These are phyloP conservation scores for Cordyceps farinosa DNA, from an alignment of 2,329 filamentous ascomycete species.

Conservation along the genomic window DNA sequence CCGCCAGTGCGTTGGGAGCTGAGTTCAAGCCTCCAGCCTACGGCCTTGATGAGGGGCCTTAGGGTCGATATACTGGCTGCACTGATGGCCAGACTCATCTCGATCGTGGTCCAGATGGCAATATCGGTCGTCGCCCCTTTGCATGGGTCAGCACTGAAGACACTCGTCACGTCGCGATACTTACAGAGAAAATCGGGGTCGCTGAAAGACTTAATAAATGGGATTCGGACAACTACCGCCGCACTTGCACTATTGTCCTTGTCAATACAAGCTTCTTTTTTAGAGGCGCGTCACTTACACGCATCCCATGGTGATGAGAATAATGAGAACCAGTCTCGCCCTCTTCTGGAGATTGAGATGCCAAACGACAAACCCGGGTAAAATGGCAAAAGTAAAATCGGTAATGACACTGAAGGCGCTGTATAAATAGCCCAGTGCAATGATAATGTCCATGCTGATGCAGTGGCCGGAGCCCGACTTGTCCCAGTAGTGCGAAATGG, in stretches of 20 bases:
- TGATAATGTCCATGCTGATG: slow-evolving; percentile 42
- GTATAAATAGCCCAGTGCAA: slow-evolving; percentile 50
- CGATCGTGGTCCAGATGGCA: slow-evolving; percentile 47
- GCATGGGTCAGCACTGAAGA: background rate
- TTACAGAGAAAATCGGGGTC: slow-evolving; percentile 43
- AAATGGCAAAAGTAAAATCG: slow-evolving; percentile 49
- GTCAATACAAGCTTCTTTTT: slow-evolving; percentile 18
- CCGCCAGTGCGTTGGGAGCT: slow-evolving; percentile 5
- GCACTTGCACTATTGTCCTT: slow-evolving; percentile 37
- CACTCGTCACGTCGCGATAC: slow-evolving; percentile 19
- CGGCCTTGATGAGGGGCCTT: slow-evolving; percentile 39
- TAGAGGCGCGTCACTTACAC: slow-evolving; percentile 31
- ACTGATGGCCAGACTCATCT: slow-evolving; percentile 45
- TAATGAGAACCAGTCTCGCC: slow-evolving; percentile 49
- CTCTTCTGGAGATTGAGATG: slow-evolving; percentile 51
- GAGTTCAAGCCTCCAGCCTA: slow-evolving; percentile 33
- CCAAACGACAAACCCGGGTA: slow-evolving; percentile 53
- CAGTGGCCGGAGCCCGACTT: slow-evolving; percentile 33
- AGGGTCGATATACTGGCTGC: slow-evolving; percentile 47
- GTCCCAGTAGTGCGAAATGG: slow-evolving; percentile 41
- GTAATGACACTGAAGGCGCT: slow-evolving; percentile 46
- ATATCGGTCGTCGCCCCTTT: slow-evolving; percentile 39
- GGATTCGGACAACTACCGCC: slow-evolving; percentile 40
- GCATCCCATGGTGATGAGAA: slow-evolving; percentile 55
- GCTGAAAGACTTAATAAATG: slow-evolving; percentile 36